phyloP scores from a whole-genome alignment of 225 moss, liverwort and hornwort genomes.

The Marchantia paleacea region DNA sequence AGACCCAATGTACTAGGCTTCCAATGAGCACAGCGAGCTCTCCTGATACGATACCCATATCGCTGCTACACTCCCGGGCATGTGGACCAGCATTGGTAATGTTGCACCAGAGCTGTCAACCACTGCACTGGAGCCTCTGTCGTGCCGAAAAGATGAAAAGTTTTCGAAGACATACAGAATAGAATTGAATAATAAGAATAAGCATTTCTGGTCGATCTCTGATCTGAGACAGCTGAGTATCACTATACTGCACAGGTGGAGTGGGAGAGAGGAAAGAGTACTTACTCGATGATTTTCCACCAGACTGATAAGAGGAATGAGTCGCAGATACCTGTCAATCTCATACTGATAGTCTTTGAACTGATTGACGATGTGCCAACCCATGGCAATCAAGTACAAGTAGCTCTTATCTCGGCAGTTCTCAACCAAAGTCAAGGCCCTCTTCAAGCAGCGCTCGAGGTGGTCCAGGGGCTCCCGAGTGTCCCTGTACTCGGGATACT shows the following conservation, averaged over 20 bases:
- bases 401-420: slow-evolving; percentile 95
- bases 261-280: not conserved
- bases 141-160: not conserved
- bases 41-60: too few species aligned
- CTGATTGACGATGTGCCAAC: slow-evolving; percentile 71
- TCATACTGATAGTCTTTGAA: slow-evolving; percentile 77
- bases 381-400: slow-evolving; percentile 84
- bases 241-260: not conserved
- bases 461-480: slow-evolving; percentile 78
- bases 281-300: slow-evolving; percentile 65
- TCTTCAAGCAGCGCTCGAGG: slow-evolving; percentile 67
- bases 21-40: not conserved
- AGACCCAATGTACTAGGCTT: not conserved
- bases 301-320: slow-evolving; percentile 85
- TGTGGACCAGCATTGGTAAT: not conserved
- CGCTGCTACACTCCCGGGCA: not conserved
- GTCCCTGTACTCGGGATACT: slow-evolving; percentile 73
- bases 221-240: not conserved
- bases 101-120: not conserved
- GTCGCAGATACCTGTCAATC: slow-evolving; percentile 77
- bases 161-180: not conserved
- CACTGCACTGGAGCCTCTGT: not conserved
- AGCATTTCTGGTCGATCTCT: not conserved
- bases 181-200: too few species aligned
- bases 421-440: slow-evolving; percentile 68